Base-by-base conservation (phyloP, 202 grass and related monocot species). In the Zoysia matrella region DNA sequence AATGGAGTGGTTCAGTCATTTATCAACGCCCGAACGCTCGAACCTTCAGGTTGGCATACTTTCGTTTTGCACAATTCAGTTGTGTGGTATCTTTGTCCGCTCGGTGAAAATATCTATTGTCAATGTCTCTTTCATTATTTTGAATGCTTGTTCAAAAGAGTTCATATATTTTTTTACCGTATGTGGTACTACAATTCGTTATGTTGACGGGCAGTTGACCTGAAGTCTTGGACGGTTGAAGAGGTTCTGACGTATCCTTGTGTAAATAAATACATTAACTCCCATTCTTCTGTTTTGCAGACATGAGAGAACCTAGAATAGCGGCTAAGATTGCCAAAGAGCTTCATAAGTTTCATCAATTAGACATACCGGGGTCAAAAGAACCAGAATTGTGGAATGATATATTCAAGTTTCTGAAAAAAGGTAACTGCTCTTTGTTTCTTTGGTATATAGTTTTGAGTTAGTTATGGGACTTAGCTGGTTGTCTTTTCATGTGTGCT, bases 331-430 rank as follows among this genome's bases (percentile, higher is more conserved):
- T 22, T 22, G 22, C 22, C 22, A 22, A 22, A 22, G 22, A 22
- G 22, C 22, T 22, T 22, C 22, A 22, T 22, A 22, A 22, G 22
- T 22, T 22, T 22, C 22, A 22, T 22, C 22, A 22, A 22, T 22
- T 22, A 22, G 22, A 22, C 22, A 22, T 22, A 22, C 22, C 22
- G 22, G 22, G 22, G 22, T 22, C 22, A 22, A 22, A 22, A 22
- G 22, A 22, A 22, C 22, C 22, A 22, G 22, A 22, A 22, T 22
- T 22, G 22, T 22, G 22, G 22, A 88, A 90, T 87, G 96, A 98
- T 81, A 81, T 98, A 80, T 92, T 87, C 83, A 98, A 93, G 67
- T 98, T 98, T 90, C 52, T 98, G 61, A 87, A 89, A 88, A 79
- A 93, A 92, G 93, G 96, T 98, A 68, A 22, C 3, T 41, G 7